Conservation (phyloP, 768 basidiomycete species). For the Podaxis sp. region DNA sequence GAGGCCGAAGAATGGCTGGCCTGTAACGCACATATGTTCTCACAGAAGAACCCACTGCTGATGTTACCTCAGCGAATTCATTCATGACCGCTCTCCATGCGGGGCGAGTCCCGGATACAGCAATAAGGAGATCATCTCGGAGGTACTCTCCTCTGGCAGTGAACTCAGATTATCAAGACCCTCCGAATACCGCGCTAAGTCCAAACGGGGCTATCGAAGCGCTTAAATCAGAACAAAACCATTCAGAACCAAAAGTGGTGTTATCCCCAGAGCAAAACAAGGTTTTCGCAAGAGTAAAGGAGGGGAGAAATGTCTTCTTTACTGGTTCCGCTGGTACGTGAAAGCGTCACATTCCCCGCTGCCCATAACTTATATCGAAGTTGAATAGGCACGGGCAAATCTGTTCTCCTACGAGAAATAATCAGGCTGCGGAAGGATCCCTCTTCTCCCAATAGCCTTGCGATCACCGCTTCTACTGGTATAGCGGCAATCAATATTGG, state of each 20-base stretch:
- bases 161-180: neutral
- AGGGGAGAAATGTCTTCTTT: conserved; percentile 74
- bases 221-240: neutral
- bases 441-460: conserved; percentile 38
- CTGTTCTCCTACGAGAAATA: conserved; percentile 75
- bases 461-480: conserved; percentile 78
- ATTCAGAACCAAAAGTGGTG: conserved; percentile 23
- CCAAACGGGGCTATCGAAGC: neutral
- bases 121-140: neutral
- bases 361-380: neutral
- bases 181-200: neutral
- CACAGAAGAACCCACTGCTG: neutral
- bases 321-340: conserved; percentile 80
- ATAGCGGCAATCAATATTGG: conserved; percentile 84
- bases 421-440: conserved; percentile 44
- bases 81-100: neutral
- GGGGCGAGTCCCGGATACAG: neutral
- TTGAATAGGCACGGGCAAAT: conserved; percentile 75
- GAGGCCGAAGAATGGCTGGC: conserved; percentile 56
- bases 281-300: conserved; percentile 53
- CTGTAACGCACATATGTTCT: conserved; percentile 20
- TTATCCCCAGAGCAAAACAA: conserved; percentile 54
- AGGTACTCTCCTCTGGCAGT: too few relatives aligned
- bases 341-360: neutral
- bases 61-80: conserved; percentile 5